phyloP scores from a whole-genome alignment of 106 monocot genomes.

The Dendrobium catenatum region DNA sequence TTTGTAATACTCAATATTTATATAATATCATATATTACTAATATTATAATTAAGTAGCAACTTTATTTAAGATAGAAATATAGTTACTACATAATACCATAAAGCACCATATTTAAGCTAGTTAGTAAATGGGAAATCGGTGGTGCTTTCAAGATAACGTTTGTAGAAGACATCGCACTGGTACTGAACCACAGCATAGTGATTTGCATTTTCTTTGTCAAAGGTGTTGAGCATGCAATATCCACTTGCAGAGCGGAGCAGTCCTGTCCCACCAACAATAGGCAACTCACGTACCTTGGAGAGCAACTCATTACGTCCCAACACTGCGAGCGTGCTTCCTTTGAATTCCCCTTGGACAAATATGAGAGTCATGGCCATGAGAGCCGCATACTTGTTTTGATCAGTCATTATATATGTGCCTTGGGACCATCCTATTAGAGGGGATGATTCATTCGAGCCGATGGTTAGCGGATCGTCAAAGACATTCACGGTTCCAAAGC shows the following conservation, averaged over 20 bases:
- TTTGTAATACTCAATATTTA: too few relatives aligned
- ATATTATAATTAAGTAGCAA: too few relatives aligned
- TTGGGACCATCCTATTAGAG: slow-evolving; percentile 17
- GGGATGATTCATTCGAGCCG: slow-evolving; percentile 1
- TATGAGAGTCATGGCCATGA: slow-evolving; percentile 24
- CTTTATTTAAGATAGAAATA: too few relatives aligned
- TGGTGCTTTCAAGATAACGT: too few relatives aligned
- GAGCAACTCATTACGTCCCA: slow-evolving; percentile 18
- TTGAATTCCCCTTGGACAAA: slow-evolving; percentile 19
- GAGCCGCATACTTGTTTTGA: not conserved
- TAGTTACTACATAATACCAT: too few relatives aligned
- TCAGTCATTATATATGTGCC: slow-evolving; percentile 12
- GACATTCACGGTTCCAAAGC: slow-evolving; percentile 15
- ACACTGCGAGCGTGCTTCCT: slow-evolving; percentile 17
- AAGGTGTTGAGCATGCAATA: slow-evolving; percentile 12
- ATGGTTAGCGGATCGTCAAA: slow-evolving; percentile 23
- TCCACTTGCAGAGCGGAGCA: slow-evolving; percentile 12
- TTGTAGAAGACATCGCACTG: slow-evolving; percentile 10
- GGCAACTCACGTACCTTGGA: slow-evolving; percentile 13
- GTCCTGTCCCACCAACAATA: slow-evolving; percentile 22
- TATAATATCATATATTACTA: too few relatives aligned
- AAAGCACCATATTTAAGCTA: too few relatives aligned
- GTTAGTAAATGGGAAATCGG: too few relatives aligned
- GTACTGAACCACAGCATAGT: slow-evolving; percentile 19
- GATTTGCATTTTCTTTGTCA: not conserved